Conservation (phyloP, 2,329 filamentous ascomycete genomes). For the Colletotrichum cereale region DNA sequence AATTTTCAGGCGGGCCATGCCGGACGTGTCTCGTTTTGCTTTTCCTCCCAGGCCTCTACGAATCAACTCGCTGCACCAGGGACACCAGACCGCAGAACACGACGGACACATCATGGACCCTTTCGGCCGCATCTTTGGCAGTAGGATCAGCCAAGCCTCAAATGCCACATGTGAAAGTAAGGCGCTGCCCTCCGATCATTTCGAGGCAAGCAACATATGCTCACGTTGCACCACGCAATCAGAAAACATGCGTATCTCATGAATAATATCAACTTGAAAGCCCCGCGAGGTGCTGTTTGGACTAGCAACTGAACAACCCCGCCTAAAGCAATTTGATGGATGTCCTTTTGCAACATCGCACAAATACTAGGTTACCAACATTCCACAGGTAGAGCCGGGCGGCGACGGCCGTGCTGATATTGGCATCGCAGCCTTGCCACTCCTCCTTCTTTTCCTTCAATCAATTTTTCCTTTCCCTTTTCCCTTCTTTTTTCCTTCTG, state of each 20-base stretch:
- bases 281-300: background rate
- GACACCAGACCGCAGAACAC: background rate
- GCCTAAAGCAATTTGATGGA: slow-evolving; percentile 9
- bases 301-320: background rate
- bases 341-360: slow-evolving; percentile 4
- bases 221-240: slow-evolving; percentile 6
- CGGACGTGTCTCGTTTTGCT: slow-evolving; percentile 8
- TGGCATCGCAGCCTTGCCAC: background rate
- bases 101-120: background rate
- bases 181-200: background rate
- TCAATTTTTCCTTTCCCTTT: background rate
- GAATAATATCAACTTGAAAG: background rate
- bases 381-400: background rate
- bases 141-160: background rate
- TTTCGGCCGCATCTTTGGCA: slow-evolving; percentile 8
- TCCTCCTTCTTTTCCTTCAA: background rate
- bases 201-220: slow-evolving; percentile 11
- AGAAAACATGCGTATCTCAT: background rate
- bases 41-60: slow-evolving; percentile 1
- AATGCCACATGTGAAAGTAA: background rate
- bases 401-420: background rate
- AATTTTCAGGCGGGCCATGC: background rate
- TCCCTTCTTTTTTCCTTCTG: background rate
- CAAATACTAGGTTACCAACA: slow-evolving; percentile 9
- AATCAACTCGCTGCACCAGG: background rate